A percentile compares a stretch with the other conserved stretches of the same genome.
Conservation (phyloP, 768 basidiomycete species). For the Filobasidium floriforme region DNA sequence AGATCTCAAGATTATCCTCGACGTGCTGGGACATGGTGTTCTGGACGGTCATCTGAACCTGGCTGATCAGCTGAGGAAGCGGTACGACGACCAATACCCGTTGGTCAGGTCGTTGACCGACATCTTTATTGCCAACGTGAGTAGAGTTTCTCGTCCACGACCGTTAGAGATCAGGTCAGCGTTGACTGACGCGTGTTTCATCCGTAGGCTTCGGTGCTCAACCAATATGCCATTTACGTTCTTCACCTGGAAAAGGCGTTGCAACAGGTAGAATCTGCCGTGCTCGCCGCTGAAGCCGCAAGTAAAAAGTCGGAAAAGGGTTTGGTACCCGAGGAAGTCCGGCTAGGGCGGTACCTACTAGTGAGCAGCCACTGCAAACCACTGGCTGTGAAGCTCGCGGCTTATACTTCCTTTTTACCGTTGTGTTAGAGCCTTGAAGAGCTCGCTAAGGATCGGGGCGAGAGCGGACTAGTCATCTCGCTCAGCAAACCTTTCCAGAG, state of each 20-base stretch:
- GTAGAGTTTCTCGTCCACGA: constrained; percentile 36
- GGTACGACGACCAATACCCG: constrained; percentile 93
- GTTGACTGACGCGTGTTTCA: no score
- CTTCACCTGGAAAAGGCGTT: constrained; percentile 87
- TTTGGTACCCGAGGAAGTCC: background rate
- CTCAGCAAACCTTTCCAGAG: constrained; percentile 96
- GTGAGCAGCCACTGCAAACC: no score
- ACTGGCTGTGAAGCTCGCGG: background rate
- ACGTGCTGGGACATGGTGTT: constrained; percentile 77
- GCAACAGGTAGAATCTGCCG: constrained; percentile 68
- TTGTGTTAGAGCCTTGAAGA: constrained; percentile 58
- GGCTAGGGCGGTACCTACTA: background rate
- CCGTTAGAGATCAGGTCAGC: no score
- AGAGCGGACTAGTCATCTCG: constrained; percentile 88
- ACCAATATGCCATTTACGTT: constrained; percentile 88
- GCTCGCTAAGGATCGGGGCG: constrained; percentile 71
- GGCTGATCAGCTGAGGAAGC: constrained; percentile 72
- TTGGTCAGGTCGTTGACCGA: constrained; percentile 86
- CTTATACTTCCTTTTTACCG: no score
- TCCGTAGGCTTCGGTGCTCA: constrained; percentile 76
- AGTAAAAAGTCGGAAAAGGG: background rate
- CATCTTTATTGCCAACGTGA: constrained; percentile 87
- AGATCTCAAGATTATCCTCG: constrained; percentile 73
- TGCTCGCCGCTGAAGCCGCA: constrained; percentile 50
- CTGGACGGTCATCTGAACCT: constrained; percentile 81